Evolutionary conservation across 441 rosid species (phyloP).

Genomic region (Cnidoscolus chayamansa): DNA sequence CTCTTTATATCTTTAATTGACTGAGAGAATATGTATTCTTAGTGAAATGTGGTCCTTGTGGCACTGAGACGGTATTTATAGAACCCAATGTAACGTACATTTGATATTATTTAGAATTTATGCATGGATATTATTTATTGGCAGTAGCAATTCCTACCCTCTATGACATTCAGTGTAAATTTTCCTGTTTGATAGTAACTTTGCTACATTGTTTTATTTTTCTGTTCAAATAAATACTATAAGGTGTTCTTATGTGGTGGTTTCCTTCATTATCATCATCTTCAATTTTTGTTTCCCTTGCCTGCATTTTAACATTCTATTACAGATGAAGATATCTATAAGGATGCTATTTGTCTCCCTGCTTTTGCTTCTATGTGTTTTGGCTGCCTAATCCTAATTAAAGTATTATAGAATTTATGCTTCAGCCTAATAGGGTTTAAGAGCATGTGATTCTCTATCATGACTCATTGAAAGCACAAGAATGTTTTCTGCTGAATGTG

Average conservation of each 20-base stretch:
- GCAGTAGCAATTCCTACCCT: background rate
- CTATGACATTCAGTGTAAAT: background rate
- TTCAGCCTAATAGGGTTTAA: background rate
- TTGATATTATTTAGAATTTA: background rate
- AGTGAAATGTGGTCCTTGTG: background rate
- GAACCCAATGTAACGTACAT: background rate
- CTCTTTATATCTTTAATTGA: conserved; percentile 6
- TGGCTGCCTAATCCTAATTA: background rate
- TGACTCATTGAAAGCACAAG: background rate
- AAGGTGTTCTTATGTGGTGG: background rate
- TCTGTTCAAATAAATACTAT: background rate
- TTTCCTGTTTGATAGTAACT: background rate
- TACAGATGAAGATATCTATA: background rate
- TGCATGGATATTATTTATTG: background rate
- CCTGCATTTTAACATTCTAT: background rate
- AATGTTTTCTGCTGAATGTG: background rate
- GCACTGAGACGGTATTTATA: background rate
- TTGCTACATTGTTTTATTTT: background rate
- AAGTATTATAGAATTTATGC: background rate
- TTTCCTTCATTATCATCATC: background rate
- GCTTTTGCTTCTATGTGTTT: background rate
- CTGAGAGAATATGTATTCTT: conserved; percentile 2
- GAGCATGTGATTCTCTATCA: background rate
- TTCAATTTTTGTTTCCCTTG: background rate
- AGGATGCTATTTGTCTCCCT: background rate